Evolutionary conservation across 192 early-diverging fungal species (phyloP).

Genomic region (Thamnidium elegans): DNA sequence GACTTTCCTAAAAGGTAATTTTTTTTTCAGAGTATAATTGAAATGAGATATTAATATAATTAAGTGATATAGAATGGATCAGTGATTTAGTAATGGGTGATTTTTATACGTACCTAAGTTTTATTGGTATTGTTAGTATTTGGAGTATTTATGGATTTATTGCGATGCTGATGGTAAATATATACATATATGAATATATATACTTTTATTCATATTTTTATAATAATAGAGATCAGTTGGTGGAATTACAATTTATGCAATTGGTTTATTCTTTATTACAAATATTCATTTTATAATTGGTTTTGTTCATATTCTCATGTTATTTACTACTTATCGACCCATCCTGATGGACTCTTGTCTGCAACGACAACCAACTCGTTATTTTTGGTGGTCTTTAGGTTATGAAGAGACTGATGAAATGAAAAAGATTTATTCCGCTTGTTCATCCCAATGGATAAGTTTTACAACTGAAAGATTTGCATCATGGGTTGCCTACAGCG

Average conservation of each 20-base stretch:
- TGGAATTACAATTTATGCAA: background rate
- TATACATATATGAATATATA: background rate
- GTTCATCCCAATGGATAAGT: conserved; percentile 8
- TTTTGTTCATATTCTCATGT: conserved; percentile 15
- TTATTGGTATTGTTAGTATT: conserved; percentile 6
- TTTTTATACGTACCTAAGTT: conserved; percentile 15
- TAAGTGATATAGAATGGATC: conserved; percentile 24
- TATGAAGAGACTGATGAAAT: background rate
- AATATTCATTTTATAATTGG: conserved; percentile 15
- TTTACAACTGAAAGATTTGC: conserved; percentile 10
- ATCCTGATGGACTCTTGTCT: conserved; percentile 15
- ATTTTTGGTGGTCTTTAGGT: conserved; percentile 14
- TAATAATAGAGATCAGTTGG: background rate
- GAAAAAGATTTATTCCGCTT: background rate
- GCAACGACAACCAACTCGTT: conserved; percentile 7
- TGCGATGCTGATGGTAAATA: conserved; percentile 5
- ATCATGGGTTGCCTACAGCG: conserved; percentile 2
- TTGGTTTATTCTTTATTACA: background rate
- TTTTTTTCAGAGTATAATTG: too few relatives aligned
- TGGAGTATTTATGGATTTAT: background rate
- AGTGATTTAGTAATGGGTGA: conserved; percentile 8
- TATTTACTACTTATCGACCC: conserved; percentile 5
- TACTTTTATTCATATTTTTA: background rate
- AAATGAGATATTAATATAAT: too few relatives aligned
- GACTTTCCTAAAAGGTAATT: conserved; percentile 3